phyloP scores from a whole-genome alignment of 306 rosid genomes.

The Cicer bijugum region DNA sequence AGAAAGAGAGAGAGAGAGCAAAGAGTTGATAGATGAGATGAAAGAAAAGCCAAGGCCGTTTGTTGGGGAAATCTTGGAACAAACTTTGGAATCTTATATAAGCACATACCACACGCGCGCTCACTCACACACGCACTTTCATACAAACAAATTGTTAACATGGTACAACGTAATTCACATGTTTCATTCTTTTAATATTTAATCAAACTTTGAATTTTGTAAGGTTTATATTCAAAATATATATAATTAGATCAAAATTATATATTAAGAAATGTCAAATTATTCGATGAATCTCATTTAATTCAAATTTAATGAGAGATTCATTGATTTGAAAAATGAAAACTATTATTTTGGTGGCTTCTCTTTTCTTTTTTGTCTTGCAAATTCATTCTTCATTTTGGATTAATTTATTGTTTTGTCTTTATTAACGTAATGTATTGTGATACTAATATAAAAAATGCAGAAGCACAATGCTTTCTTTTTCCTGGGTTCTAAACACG shows the following conservation, averaged over 20 bases:
- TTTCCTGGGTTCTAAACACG: not conserved
- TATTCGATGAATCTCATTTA: no score
- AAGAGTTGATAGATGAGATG: conserved; percentile 58
- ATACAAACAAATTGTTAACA: no score
- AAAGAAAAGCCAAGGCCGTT: conserved; percentile 87
- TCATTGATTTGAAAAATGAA: no score
- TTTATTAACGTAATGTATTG: not conserved
- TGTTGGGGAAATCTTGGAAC: conserved; percentile 60
- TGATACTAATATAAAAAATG: not conserved
- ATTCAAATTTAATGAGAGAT: no score
- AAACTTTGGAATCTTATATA: conserved; percentile 77
- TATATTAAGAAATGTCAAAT: no score
- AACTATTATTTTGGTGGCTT: not conserved
- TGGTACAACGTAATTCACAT: no score
- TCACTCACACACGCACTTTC: not conserved
- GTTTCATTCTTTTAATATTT: no score
- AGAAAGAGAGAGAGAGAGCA: conserved; percentile 18
- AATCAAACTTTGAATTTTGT: no score
- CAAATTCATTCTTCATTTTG: not conserved
- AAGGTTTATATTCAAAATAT: no score
- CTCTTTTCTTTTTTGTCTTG: not conserved
- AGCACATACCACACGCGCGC: conserved; percentile 27
- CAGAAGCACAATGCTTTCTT: not conserved
- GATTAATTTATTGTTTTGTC: not conserved
- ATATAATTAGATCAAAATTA: no score